Base-by-base conservation (phyloP, 2,329 filamentous ascomycete genomes). In the Hypomyces rosellus region DNA sequence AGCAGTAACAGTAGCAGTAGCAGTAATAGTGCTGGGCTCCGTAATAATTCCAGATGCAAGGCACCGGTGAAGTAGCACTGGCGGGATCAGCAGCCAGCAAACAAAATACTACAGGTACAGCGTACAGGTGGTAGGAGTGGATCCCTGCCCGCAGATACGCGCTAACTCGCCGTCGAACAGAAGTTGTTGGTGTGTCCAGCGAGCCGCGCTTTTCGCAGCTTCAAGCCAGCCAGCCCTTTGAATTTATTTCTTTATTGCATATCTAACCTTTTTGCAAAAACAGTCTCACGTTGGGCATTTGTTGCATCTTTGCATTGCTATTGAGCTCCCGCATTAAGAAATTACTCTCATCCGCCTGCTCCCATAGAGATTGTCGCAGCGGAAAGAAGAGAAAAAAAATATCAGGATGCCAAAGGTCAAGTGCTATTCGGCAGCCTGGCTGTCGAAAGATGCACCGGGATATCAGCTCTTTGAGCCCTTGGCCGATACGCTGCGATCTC, bases 341-440 rank as follows among this genome's bases (percentile, higher is more conserved):
- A 30, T 30, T 30, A 6, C 25, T 30, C 9, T 6, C n/a, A n/a
- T 30, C 25, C 2, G 2, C 6, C 25, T 30, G 25, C 8, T 30
- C 4, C 8, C 8, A 30, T 30, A 30, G 8, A 11, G 4, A 30
- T 30, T 30, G 25, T 30, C 25, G 25, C 11, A 40, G 40, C 41
- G 15, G 16, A 16, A 36, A 18, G 33, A 9, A 3, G 11, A 16
- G 12, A 9, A 40, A 15, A 40, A 18, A 15, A 40, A 18, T 14
- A 34, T 15, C 58, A 70, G 64, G 52, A 96, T 96, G 92, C 88
- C 89, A 36, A 90, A 86, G 69, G 82, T 96, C 63, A 84, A 88
- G 65, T 84, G 83, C 67, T 92, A 90, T 69, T 91, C 89, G 62
- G 90, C 92, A 50, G 75, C 84, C 59, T 99, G 91, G 89, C 84